phyloP scores from a whole-genome alignment of 1,284 basidiomycete genomes.

The Melanopsichium pennsylvanicum region DNA sequence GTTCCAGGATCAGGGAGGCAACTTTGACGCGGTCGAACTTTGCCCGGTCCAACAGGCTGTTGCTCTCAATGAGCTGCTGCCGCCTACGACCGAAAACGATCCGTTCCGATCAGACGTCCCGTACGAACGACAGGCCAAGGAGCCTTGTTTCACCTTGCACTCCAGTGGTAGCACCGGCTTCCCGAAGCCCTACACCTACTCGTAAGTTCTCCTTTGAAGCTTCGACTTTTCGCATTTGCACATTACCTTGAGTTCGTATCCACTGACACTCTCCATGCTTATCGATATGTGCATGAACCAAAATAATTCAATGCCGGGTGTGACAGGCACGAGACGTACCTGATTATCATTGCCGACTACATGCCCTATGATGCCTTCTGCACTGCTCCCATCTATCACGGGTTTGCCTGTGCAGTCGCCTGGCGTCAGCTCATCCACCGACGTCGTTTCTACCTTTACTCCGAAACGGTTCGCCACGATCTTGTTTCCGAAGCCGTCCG shows the following conservation, averaged over 20 bases:
- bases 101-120: slow-evolving; percentile 9
- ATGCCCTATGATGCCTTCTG: slow-evolving; percentile 22
- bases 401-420: slow-evolving; percentile 23
- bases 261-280: too few species aligned
- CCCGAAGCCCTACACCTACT: slow-evolving; percentile 36
- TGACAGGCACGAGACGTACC: slow-evolving; percentile 22
- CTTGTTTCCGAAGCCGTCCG: slow-evolving; percentile 10
- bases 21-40: background rate
- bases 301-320: too few species aligned
- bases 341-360: slow-evolving; percentile 18
- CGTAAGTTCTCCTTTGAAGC: slow-evolving; percentile 1
- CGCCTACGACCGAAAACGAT: slow-evolving; percentile 2
- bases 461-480: slow-evolving; percentile 21
- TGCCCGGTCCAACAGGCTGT: slow-evolving; percentile 2
- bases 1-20: background rate
- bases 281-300: too few species aligned
- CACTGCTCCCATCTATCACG: slow-evolving; percentile 45
- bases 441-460: slow-evolving; percentile 26
- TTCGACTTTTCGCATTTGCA: too few species aligned
- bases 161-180: slow-evolving; percentile 48
- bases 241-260: too few species aligned
- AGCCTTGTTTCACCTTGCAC: slow-evolving; percentile 30
- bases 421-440: slow-evolving; percentile 30
- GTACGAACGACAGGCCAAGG: slow-evolving; percentile 13
- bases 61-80: slow-evolving; percentile 6